phyloP scores from a whole-genome alignment of 768 basidiomycete genomes.

The Panaeolus papilionaceus region DNA sequence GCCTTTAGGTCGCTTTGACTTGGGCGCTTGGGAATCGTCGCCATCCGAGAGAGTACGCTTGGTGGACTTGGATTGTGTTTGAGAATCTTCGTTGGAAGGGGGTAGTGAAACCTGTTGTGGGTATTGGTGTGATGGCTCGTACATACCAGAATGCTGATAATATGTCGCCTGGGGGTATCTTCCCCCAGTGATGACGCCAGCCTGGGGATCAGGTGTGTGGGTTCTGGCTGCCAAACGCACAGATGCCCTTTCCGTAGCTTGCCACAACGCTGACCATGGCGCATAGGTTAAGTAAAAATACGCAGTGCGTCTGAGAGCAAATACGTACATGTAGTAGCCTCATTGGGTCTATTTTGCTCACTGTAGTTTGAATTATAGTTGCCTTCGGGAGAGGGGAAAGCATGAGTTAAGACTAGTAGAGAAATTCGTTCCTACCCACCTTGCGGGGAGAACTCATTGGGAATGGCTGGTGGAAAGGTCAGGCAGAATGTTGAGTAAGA shows the following conservation, averaged over 20 bases:
- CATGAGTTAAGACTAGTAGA: constrained; percentile 16
- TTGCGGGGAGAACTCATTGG: constrained; percentile 48
- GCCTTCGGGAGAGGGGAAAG: constrained; percentile 21
- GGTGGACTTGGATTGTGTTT: constrained; percentile 14
- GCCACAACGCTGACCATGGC: constrained; percentile 46
- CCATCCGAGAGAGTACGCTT: constrained; percentile 44
- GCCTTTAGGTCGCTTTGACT: constrained; percentile 41
- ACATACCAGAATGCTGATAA: constrained; percentile 35
- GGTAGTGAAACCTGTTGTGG: constrained; percentile 25
- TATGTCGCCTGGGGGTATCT: constrained; percentile 36
- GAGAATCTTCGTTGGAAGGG: constrained; percentile 15
- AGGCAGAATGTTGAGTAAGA: constrained; percentile 10
- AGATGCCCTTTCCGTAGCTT: constrained; percentile 59
- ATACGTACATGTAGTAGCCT: constrained; percentile 19
- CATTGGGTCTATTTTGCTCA: constrained; percentile 32
- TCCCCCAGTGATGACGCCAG: constrained; percentile 34
- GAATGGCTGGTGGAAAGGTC: constrained; percentile 40
- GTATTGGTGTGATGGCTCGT: constrained; percentile 22
- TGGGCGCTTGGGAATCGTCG: constrained; percentile 44
- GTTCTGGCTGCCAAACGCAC: constrained; percentile 64
- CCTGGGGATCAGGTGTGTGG: constrained; percentile 36
- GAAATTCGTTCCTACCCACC: constrained; percentile 35
- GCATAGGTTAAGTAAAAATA: constrained; percentile 14
- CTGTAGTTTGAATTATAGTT: constrained; percentile 35
- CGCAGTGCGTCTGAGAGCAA: constrained; percentile 6